phyloP scores from a whole-genome alignment of 2,329 filamentous ascomycete species.

The Phyllosticta citrichinensis region DNA sequence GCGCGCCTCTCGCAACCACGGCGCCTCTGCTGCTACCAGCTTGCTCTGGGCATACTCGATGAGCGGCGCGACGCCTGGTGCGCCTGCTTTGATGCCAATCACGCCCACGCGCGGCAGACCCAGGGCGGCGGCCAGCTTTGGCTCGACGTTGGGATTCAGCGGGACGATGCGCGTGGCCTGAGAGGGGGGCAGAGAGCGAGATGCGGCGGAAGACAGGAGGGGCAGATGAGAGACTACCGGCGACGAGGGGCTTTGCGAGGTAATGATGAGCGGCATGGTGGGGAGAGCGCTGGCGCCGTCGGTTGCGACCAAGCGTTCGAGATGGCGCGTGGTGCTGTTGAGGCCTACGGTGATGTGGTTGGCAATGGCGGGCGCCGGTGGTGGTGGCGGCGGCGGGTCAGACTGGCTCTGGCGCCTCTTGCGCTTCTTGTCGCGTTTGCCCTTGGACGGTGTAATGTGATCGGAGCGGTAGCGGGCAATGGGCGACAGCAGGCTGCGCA shows the following conservation, averaged over 20 bases:
- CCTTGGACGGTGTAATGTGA: conserved; percentile 49
- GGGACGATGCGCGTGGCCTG: conserved; percentile 48
- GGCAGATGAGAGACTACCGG: conserved; percentile 52
- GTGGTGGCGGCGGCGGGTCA: conserved; percentile 20
- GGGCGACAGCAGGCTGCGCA: conserved; percentile 50
- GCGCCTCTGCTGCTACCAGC: conserved; percentile 43
- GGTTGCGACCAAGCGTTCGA: conserved; percentile 36
- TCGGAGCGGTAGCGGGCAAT: conserved; percentile 51
- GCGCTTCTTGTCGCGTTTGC: conserved; percentile 48
- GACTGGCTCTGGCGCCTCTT: conserved; percentile 31
- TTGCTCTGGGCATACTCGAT: conserved; percentile 45
- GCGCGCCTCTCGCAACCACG: conserved; percentile 46
- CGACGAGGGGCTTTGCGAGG: conserved; percentile 5
- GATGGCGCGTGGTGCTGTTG: conserved; percentile 49
- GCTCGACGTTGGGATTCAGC: conserved; percentile 50
- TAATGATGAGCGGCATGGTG: conserved; percentile 4
- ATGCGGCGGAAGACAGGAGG: conserved; percentile 42
- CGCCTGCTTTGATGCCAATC: conserved; percentile 47
- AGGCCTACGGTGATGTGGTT: conserved; percentile 54
- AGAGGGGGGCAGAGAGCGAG: conserved; percentile 9
- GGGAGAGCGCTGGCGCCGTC: not conserved
- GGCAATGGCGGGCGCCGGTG: conserved; percentile 39
- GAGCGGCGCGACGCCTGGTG: conserved; percentile 48
- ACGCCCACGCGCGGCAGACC: conserved; percentile 56
- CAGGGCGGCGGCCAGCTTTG: conserved; percentile 46